These are phyloP conservation scores for Hypoxylon cercidicola DNA, from an alignment of 495 filamentous ascomycete genomes.

Conservation along the genomic window DNA sequence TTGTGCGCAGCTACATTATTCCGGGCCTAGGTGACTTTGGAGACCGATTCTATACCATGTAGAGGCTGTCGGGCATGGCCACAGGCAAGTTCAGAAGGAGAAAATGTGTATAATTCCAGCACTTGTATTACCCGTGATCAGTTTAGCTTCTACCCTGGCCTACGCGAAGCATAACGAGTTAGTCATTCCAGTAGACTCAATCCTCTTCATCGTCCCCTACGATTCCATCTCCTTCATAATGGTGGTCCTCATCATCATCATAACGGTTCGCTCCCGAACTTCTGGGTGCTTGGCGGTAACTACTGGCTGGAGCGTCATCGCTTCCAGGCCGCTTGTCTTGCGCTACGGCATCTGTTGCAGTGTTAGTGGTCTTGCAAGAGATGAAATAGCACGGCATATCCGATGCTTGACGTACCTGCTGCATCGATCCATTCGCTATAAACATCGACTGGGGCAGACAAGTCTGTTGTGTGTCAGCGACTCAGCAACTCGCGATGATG, in stretches of 20 bases:
- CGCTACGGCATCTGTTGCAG: conserved; percentile 53
- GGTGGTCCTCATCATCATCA: conserved; percentile 59
- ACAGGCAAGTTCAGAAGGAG: conserved; percentile 12
- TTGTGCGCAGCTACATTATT: conserved; percentile 82
- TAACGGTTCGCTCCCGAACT: conserved; percentile 55
- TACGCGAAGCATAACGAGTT: not conserved
- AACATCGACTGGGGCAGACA: conserved; percentile 90
- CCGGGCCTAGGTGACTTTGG: conserved; percentile 97
- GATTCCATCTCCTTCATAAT: conserved; percentile 56
- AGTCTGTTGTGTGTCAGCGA: conserved; percentile 61
- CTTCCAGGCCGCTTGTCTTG: conserved; percentile 47
- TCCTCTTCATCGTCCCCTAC: conserved; percentile 58
- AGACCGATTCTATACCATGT: conserved; percentile 95
- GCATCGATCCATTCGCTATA: conserved; percentile 99
- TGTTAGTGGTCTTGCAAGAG: conserved; percentile 26
- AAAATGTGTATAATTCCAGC: conserved; percentile 9
- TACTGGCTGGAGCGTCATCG: conserved; percentile 43
- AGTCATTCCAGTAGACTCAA: conserved; percentile 25
- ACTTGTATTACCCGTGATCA: conserved; percentile 6
- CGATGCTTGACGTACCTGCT: conserved; percentile 73
- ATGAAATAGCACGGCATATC: conserved; percentile 36
- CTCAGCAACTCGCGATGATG: conserved; percentile 7
- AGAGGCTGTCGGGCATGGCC: conserved; percentile 47
- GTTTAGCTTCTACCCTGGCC: not conserved
- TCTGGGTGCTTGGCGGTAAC: conserved; percentile 39